Evolutionary conservation across 306 rosid species (phyloP).

Genomic region (Cucurbita maxima): DNA sequence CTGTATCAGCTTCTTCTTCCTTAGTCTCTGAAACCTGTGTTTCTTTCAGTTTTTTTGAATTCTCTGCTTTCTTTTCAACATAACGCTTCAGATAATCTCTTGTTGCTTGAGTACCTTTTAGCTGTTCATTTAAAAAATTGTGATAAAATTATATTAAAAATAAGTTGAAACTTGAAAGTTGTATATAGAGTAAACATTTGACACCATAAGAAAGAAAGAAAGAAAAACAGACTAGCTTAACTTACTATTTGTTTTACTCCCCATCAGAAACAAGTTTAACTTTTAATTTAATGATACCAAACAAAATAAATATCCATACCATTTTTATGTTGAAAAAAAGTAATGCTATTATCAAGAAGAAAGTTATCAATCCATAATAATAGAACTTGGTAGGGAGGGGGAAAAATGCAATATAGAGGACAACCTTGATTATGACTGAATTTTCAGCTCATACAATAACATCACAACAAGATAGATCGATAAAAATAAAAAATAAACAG

Average conservation of each 20-base stretch:
- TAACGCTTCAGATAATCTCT: conserved; percentile 52
- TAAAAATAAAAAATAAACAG: background rate
- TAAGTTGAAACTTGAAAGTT: background rate
- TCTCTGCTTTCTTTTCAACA: conserved; percentile 56
- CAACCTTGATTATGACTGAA: background rate
- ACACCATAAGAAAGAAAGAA: background rate
- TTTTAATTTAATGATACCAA: background rate
- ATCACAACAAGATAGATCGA: background rate
- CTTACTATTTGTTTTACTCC: background rate
- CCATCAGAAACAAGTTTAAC: background rate
- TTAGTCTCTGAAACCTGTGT: conserved; percentile 29
- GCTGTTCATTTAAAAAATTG: conserved; percentile 24
- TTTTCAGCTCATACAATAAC: background rate
- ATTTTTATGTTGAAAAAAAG: background rate
- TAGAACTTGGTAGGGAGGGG: background rate
- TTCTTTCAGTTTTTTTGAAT: conserved; percentile 44
- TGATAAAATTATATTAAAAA: background rate
- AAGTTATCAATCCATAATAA: background rate
- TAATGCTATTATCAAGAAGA: background rate
- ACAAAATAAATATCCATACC: background rate
- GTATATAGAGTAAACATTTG: background rate
- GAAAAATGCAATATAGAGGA: background rate
- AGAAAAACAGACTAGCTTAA: background rate
- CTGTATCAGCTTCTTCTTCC: conserved; percentile 36
- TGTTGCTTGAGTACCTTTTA: conserved; percentile 59